phyloP scores from a whole-genome alignment of 1,284 basidiomycete genomes.

The Phellopilus nigrolimitatus region DNA sequence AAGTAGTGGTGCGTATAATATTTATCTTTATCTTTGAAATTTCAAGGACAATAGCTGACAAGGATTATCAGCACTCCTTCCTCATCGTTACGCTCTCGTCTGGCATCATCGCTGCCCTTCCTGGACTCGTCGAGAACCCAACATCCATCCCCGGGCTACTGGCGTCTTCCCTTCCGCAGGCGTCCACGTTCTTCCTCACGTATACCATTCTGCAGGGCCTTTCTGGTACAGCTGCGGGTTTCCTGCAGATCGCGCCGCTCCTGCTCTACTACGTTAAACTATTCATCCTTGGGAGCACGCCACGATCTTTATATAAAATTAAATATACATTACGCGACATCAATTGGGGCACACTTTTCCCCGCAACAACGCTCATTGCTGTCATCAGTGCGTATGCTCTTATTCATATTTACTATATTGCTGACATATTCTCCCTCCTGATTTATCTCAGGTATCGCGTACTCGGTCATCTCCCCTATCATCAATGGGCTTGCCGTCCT shows the following conservation, averaged over 20 bases:
- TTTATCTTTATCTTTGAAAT: constrained; percentile 1
- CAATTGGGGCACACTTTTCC: constrained; percentile 86
- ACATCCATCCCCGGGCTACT: constrained; percentile 60
- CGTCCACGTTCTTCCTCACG: constrained; percentile 90
- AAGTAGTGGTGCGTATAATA: constrained; percentile 57
- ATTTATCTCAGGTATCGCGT: constrained; percentile 51
- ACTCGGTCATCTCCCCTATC: constrained; percentile 90
- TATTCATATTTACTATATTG: neutral
- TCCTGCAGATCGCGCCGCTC: constrained; percentile 75
- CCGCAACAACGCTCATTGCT: constrained; percentile 66
- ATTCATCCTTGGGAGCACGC: constrained; percentile 82
- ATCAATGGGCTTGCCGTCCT: constrained; percentile 86
- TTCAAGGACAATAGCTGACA: constrained; percentile 5
- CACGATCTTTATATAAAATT: constrained; percentile 78
- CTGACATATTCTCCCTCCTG: neutral
- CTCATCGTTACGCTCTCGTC: constrained; percentile 80
- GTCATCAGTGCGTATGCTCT: constrained; percentile 61
- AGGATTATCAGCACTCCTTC: constrained; percentile 69
- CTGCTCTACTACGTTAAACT: constrained; percentile 84
- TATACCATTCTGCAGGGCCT: constrained; percentile 70
- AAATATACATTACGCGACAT: constrained; percentile 66
- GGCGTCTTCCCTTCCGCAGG: constrained; percentile 72
- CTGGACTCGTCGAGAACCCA: constrained; percentile 58
- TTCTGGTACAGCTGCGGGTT: constrained; percentile 70
- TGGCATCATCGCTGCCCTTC: constrained; percentile 72